Percentiles rank a stretch among this genome's conserved stretches.
phyloP scores from a whole-genome alignment of 2,329 filamentous ascomycete genomes.

The Paraphoma chrysanthemicola region DNA sequence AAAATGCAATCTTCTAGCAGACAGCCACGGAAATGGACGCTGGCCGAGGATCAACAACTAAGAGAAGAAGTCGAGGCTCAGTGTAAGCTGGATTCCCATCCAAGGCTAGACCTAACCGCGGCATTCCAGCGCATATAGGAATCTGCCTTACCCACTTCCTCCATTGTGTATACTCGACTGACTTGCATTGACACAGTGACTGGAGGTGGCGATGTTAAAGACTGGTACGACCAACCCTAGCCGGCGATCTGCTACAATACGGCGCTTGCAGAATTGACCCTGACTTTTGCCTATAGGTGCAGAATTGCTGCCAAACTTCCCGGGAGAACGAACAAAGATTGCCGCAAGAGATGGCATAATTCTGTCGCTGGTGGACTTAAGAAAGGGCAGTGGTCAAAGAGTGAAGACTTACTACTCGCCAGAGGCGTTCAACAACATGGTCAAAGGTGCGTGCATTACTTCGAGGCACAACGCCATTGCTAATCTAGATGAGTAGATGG shows the following conservation, averaged over 20 bases:
- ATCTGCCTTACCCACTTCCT: too few relatives aligned
- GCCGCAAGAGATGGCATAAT: slow-evolving; percentile 54
- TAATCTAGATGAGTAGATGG: slow-evolving; percentile 42
- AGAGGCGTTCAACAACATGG: slow-evolving; percentile 47
- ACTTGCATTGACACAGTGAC: slow-evolving; percentile 13
- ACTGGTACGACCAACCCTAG: slow-evolving; percentile 27
- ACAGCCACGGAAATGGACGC: slow-evolving; percentile 38
- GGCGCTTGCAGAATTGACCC: background rate
- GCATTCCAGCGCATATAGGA: background rate
- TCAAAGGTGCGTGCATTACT: slow-evolving; percentile 35
- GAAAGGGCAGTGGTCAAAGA: slow-evolving; percentile 51
- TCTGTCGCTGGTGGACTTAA: slow-evolving; percentile 47
- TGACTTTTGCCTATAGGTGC: slow-evolving; percentile 33
- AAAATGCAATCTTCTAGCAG: slow-evolving; percentile 24
- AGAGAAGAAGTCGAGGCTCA: slow-evolving; percentile 37
- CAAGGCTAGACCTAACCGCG: background rate
- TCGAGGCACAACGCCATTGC: background rate
- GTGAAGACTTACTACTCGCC: slow-evolving; percentile 43
- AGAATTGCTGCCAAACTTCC: slow-evolving; percentile 48
- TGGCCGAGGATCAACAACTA: slow-evolving; percentile 33
- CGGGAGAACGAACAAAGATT: slow-evolving; percentile 54
- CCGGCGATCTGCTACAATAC: background rate
- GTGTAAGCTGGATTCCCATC: slow-evolving; percentile 16
- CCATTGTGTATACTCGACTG: background rate
- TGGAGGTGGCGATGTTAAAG: slow-evolving; percentile 29